Evolutionary conservation across 139 green algal genomes (phyloP), one percentile per base, ranked within the genome.

Genomic region (Micromonas pusilla): DNA sequence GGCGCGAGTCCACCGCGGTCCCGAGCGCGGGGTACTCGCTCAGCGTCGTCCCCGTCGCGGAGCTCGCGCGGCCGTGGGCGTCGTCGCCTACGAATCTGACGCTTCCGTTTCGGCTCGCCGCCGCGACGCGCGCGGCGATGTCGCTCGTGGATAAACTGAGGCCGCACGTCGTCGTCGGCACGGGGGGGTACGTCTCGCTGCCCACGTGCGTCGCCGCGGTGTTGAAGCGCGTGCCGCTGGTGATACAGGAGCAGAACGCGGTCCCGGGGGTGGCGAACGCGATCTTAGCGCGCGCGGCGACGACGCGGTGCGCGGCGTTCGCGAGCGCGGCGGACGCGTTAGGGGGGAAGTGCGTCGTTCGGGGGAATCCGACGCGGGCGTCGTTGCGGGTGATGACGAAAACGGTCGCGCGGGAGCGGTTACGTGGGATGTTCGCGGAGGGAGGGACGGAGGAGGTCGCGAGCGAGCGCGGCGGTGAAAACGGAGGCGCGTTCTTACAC

Each of bases 171-270:
- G 82, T 87, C 5, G 66, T 86, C 23, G 82, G 82, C 52, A 86
- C 82, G 5, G 72, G 71, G 38, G 38, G 39, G 6, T 67, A 89
- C 75, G 72, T 89, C 25, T 76, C 83, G 19, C 36, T 71, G n/a
- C 83, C 85, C 26, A 82, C 76, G 26, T 87, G 85, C 65, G 32
- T 86, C 19, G 76, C 81, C 1, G 81, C 83, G 0, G 33, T 19
- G n/a, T 52, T 89, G 5, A 52, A 21, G 2, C n/a, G 83, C 28
- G 30, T 70, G 4, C 83, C 79, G 5, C 25, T 89, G 4, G 66
- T 87, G 28, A n/a, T 89, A 1, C 83, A 83, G 57, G 85, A 89
- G 80, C 80, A 82, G 60, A 89, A 89, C 72, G 84, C 84, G 5
- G 70, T 62, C 65, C 65, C 84, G 52, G 84, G 84, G 6, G n/a